A percentile compares a stretch with the other conserved stretches of the same genome.
Conservation (phyloP, 768 basidiomycete genomes). For the Rhodotorula graminis region DNA sequence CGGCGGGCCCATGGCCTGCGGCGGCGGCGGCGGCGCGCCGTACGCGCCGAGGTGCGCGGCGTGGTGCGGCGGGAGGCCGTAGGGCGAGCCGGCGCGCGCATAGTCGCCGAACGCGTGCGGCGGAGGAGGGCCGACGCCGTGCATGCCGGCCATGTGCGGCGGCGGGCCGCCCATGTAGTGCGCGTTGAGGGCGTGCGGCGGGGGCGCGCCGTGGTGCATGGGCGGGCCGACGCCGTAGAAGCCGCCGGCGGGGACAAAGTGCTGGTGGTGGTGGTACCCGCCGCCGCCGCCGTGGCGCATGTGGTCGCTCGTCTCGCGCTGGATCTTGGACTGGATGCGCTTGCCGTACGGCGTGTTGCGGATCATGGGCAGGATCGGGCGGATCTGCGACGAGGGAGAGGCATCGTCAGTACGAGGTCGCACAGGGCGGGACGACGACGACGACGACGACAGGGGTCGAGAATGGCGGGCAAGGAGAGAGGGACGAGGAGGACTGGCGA, state of each 20-base stretch:
- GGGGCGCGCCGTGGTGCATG: constrained; percentile 3
- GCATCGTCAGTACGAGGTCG: neutral
- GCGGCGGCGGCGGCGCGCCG: constrained; percentile 9
- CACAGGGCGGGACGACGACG: too few relatives aligned
- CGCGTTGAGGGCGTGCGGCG: neutral
- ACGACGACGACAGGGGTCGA: too few relatives aligned
- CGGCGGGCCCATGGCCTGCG: constrained; percentile 21
- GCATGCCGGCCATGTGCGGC: constrained; percentile 19
- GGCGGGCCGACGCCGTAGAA: constrained; percentile 27
- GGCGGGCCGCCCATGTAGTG: constrained; percentile 12
- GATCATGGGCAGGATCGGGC: constrained; percentile 95
- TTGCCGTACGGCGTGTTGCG: constrained; percentile 99
- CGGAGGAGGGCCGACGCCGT: constrained; percentile 11
- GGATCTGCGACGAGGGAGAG: constrained; percentile 53
- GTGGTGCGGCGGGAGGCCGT: constrained; percentile 2
- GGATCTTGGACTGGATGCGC: constrained; percentile 96
- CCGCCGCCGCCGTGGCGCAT: constrained; percentile 22
- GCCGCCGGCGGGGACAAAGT: constrained; percentile 24
- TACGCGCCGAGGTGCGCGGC: neutral
- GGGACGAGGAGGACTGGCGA: too few relatives aligned
- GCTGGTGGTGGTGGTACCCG: constrained; percentile 9
- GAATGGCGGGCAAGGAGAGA: neutral
- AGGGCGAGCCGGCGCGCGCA: constrained; percentile 21
- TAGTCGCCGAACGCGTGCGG: constrained; percentile 23
- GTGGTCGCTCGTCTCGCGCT: constrained; percentile 56